phyloP scores from a whole-genome alignment of 2,329 filamentous ascomycete species.

The Sordariomycetes sp. region DNA sequence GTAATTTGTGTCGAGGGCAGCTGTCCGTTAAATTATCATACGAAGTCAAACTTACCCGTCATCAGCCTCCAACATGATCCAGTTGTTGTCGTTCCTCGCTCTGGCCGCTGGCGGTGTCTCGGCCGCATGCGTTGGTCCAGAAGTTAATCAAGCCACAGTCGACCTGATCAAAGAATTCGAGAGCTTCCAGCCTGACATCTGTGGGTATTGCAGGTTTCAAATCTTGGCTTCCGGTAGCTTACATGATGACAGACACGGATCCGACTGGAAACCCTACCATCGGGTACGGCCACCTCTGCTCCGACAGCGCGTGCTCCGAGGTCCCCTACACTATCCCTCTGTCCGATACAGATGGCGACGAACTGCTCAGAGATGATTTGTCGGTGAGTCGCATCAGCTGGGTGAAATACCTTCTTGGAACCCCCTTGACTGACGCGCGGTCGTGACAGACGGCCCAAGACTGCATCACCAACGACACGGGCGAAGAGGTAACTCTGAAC shows the following conservation, averaged over 20 bases:
- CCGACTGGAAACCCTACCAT: conserved; percentile 37
- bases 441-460: no score
- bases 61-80: no score
- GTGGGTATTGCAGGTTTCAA: conserved; percentile 1
- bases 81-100: conserved; percentile 2
- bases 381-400: no score
- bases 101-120: conserved; percentile 2
- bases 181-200: conserved; percentile 4
- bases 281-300: conserved; percentile 40
- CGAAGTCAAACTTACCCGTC: no score
- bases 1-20: no score
- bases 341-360: conserved; percentile 25
- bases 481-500: conserved; percentile 32
- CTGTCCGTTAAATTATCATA: no score
- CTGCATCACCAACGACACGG: no score
- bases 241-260: conserved; percentile 13
- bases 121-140: background rate
- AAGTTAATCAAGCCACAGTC: conserved; percentile 2
- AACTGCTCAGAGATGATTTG: conserved; percentile 29
- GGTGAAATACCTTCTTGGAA: background rate
- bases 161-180: conserved; percentile 5
- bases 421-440: no score
- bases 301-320: conserved; percentile 28
- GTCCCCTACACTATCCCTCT: conserved; percentile 35
- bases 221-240: no score